Evolutionary conservation across 1,139 yeast species (phyloP).

Genomic region (Scheffersomyces illinoinensis): DNA sequence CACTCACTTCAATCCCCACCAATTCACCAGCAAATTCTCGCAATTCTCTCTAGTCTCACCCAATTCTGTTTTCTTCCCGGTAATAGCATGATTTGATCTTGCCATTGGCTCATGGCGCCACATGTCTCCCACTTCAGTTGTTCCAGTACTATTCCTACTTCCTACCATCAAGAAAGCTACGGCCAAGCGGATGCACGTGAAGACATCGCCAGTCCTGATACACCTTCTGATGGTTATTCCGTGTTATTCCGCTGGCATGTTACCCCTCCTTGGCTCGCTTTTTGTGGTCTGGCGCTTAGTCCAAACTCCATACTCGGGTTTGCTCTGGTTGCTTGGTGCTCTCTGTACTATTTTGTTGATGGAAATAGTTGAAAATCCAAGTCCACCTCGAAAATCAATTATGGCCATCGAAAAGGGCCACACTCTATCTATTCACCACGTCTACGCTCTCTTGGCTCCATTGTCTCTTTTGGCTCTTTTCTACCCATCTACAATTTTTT

Average conservation of each 20-base stretch:
- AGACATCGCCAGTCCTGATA: background rate
- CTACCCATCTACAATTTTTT: too few species aligned
- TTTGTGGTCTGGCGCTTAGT: background rate
- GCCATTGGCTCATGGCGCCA: background rate
- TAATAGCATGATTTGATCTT: background rate
- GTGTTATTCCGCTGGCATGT: background rate
- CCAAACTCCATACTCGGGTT: background rate
- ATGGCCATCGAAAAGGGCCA: too few species aligned
- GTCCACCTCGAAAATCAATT: too few species aligned
- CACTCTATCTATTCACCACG: too few species aligned
- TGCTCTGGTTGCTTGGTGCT: background rate
- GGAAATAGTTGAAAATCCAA: too few species aligned
- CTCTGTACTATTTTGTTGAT: too few species aligned
- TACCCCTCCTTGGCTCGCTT: background rate
- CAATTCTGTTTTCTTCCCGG: background rate
- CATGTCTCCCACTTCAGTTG: background rate
- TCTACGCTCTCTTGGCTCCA: too few species aligned
- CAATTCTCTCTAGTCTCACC: background rate
- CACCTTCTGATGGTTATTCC: background rate
- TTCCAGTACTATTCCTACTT: background rate
- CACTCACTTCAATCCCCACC: background rate
- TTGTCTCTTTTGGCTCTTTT: too few species aligned
- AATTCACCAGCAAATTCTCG: background rate
- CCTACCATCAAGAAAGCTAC: background rate
- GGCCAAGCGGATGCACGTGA: conserved; percentile 1